Conservation (phyloP, 805 yeast species). For the Komagataella mondaviorum region DNA sequence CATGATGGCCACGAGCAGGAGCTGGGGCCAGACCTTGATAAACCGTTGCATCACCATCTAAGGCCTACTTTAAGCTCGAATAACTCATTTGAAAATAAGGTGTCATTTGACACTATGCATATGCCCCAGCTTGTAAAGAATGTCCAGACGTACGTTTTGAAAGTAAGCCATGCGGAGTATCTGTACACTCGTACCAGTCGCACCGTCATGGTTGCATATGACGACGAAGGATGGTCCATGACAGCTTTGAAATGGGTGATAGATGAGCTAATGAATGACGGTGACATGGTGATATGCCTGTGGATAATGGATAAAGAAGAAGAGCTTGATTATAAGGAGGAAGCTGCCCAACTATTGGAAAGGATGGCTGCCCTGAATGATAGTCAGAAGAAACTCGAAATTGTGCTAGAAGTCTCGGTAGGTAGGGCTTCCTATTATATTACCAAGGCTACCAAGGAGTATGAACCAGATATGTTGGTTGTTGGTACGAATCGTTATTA, state of each 20-base stretch:
- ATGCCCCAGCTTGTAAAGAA: background rate
- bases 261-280: slow-evolving; percentile 27
- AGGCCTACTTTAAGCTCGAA: background rate
- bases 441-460: slow-evolving; percentile 25
- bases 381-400: slow-evolving; percentile 22
- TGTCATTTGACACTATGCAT: background rate
- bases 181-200: slow-evolving; percentile 21
- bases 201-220: slow-evolving; percentile 29
- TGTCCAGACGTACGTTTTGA: slow-evolving; percentile 6
- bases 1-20: background rate
- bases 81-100: background rate
- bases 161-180: slow-evolving; percentile 22
- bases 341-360: slow-evolving; percentile 19
- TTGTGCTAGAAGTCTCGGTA: slow-evolving; percentile 27
- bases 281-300: slow-evolving; percentile 30
- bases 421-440: slow-evolving; percentile 29
- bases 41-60: background rate
- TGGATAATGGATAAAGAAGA: slow-evolving; percentile 23
- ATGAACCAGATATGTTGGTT: slow-evolving; percentile 28
- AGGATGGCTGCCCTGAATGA: slow-evolving; percentile 19
- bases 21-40: background rate
- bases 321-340: slow-evolving; percentile 14
- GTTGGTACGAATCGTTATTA: slow-evolving; percentile 30
- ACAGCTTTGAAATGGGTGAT: slow-evolving; percentile 30
- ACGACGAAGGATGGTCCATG: slow-evolving; percentile 26